Evolutionary conservation across 148 eudicot species (phyloP).

Genomic region (Cornus suecica): DNA sequence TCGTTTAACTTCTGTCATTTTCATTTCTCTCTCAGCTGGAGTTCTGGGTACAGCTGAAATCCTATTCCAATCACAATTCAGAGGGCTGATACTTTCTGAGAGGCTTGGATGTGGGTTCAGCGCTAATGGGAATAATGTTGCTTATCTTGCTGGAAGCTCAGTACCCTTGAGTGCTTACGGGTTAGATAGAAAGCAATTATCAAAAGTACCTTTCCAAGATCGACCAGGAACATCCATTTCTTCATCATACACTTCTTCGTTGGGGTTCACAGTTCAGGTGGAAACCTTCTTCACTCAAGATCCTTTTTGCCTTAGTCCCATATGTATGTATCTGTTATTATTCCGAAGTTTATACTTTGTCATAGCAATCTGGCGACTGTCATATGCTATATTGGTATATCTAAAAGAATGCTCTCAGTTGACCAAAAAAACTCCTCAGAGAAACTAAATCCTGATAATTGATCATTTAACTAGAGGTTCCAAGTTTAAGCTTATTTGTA

Average conservation of each 20-base stretch:
- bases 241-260: slow-evolving; percentile 35
- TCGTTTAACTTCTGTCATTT: background rate
- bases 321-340: too few relatives aligned
- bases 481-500: background rate
- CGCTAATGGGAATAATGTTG: slow-evolving; percentile 33
- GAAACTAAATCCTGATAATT: background rate
- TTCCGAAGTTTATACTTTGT: too few relatives aligned
- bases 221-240: slow-evolving; percentile 44
- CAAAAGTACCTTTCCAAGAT: slow-evolving; percentile 26
- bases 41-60: slow-evolving; percentile 32
- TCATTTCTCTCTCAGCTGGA: slow-evolving; percentile 22
- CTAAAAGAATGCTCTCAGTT: background rate
- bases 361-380: too few relatives aligned
- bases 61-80: slow-evolving; percentile 26
- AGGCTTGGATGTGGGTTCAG: slow-evolving; percentile 36
- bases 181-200: slow-evolving; percentile 15
- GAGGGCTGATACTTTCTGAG: slow-evolving; percentile 32
- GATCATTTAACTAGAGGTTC: background rate
- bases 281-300: background rate
- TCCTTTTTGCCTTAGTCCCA: background rate
- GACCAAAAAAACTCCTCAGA: background rate
- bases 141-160: slow-evolving; percentile 33
- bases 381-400: background rate
- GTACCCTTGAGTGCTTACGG: slow-evolving; percentile 32
- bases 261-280: slow-evolving; percentile 39